Percentiles rank a stretch among this genome's conserved stretches.
Conservation (phyloP, 495 filamentous ascomycete species). For the Aspergillus haitiensis region DNA sequence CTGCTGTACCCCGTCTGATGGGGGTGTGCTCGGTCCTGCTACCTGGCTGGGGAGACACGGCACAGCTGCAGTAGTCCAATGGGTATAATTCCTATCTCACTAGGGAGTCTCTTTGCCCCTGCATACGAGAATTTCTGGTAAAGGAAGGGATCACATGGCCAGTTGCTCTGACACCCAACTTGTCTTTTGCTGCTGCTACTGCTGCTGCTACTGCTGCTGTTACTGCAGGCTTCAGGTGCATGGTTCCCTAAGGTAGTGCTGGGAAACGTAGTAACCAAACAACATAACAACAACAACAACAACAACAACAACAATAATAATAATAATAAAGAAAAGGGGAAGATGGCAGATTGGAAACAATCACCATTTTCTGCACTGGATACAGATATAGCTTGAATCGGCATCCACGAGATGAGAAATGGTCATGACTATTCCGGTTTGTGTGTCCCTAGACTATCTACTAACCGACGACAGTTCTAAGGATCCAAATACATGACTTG, state of each 20-base stretch:
- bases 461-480: neutral
- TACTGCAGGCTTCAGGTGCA: too few relatives aligned
- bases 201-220: neutral
- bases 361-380: too few relatives aligned
- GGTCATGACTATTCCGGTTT: too few relatives aligned
- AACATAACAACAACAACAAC: too few relatives aligned
- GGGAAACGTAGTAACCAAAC: too few relatives aligned
- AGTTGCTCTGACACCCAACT: constrained; percentile 10
- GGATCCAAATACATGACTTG: neutral
- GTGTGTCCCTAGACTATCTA: neutral
- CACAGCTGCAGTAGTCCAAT: constrained; percentile 11
- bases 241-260: too few relatives aligned
- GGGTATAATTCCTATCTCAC: constrained; percentile 11
- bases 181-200: neutral
- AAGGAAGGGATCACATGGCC: constrained; percentile 15
- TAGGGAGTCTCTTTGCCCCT: constrained; percentile 13
- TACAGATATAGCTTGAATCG: too few relatives aligned
- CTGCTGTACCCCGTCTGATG: neutral
- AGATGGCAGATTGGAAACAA: too few relatives aligned
- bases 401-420: too few relatives aligned
- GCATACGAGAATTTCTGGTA: constrained; percentile 14
- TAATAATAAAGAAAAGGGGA: too few relatives aligned
- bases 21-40: neutral
- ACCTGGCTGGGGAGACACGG: constrained; percentile 11
- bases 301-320: too few relatives aligned